Conservation (phyloP, 1,284 basidiomycete genomes). For the Ustilago vetiveriae region DNA sequence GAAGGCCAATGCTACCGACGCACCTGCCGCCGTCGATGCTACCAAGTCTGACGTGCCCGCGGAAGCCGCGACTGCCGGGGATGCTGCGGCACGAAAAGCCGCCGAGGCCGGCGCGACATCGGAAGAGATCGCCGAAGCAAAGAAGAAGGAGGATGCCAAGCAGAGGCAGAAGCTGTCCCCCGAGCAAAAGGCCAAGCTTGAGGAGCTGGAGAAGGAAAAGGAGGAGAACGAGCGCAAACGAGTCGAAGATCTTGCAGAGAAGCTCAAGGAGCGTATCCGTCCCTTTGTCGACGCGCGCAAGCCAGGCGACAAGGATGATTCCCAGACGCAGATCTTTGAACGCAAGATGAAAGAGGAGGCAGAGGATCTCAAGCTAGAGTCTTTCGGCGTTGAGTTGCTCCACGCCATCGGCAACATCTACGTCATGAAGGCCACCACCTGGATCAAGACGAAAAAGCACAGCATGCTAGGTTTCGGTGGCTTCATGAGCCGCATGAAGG, state of each 20-base stretch:
- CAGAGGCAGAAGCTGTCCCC: constrained; percentile 74
- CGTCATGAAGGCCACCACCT: constrained; percentile 90
- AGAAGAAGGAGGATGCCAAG: constrained; percentile 70
- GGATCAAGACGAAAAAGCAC: constrained; percentile 75
- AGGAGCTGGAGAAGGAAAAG: constrained; percentile 66
- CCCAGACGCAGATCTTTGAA: constrained; percentile 75
- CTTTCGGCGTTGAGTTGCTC: constrained; percentile 91
- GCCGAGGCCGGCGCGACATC: constrained; percentile 55
- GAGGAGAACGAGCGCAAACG: constrained; percentile 64
- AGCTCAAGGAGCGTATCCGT: constrained; percentile 66
- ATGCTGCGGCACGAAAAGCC: constrained; percentile 58
- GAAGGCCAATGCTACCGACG: constrained; percentile 40
- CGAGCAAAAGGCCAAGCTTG: constrained; percentile 74
- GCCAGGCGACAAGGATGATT: constrained; percentile 85
- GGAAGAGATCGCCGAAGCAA: constrained; percentile 43
- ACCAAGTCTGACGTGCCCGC: constrained; percentile 28
- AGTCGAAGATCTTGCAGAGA: constrained; percentile 59
- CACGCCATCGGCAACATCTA: constrained; percentile 75
- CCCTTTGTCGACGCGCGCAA: constrained; percentile 73
- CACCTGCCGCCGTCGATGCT: constrained; percentile 28
- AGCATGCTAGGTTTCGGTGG: constrained; percentile 88
- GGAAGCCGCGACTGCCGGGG: constrained; percentile 38
- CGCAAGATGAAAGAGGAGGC: constrained; percentile 83
- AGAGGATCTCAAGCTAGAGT: constrained; percentile 96
- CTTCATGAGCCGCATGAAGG: constrained; percentile 93